Percentiles rank a stretch among this genome's conserved stretches.
These are phyloP conservation scores for Bruguiera hainesii DNA, from an alignment of 441 rosid genomes.

Conservation along the genomic window DNA sequence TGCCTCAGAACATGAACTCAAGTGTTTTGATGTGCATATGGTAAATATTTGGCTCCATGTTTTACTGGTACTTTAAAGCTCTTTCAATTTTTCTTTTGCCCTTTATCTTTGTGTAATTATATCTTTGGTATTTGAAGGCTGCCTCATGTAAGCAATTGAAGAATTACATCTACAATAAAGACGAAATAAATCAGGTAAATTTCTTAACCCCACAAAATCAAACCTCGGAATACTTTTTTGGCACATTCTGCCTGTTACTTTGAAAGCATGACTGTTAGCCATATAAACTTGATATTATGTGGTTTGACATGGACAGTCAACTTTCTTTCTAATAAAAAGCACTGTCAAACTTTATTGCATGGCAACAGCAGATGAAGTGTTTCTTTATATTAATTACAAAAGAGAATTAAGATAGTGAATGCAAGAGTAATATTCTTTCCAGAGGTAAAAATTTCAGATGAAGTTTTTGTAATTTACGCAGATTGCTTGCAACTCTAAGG, in stretches of 20 bases:
- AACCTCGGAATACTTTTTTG: neutral
- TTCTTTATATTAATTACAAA: neutral
- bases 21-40: conserved; percentile 75
- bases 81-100: neutral
- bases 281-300: no score
- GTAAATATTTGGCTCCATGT: conserved; percentile 32
- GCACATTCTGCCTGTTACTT: neutral
- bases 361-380: neutral
- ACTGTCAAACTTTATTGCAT: no score
- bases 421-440: neutral
- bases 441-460: neutral
- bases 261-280: no score
- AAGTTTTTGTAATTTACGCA: conserved; percentile 26
- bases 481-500: conserved; percentile 69
- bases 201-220: neutral
- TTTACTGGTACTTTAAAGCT: neutral
- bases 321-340: no score
- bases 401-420: neutral
- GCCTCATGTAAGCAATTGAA: conserved; percentile 56
- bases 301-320: no score
- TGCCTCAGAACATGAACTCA: conserved; percentile 61
- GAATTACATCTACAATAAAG: conserved; percentile 66
- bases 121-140: conserved; percentile 28
- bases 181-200: conserved; percentile 82
- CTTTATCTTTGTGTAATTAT: no score